Base-by-base conservation (phyloP, 2,329 filamentous ascomycete species). In the Dactylellina cionopaga region DNA sequence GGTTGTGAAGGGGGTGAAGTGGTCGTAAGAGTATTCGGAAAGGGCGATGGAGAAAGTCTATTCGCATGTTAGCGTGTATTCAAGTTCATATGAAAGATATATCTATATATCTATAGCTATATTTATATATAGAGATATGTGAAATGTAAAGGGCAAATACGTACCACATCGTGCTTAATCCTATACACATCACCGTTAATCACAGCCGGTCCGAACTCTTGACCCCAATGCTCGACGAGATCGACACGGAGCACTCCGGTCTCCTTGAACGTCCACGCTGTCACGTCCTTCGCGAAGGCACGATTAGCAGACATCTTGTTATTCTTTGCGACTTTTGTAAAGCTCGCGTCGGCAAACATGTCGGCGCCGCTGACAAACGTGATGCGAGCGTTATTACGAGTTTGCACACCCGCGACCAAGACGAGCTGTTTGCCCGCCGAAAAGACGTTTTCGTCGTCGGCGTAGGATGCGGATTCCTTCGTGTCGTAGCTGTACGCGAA, bases 251-350 rank as follows among this genome's bases (percentile, higher is more conserved):
- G 80, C 9, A 99, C 92, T 76, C 95, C 95, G 60, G 89, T 87
- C 83, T 99, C 95, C 82, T 96, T 89, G 84, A 99, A 99, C 0
- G 93, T 88, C 95, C 95, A 99, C n/a, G 87, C 90, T n/a, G 90
- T 89, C 64, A 99, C 81, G 78, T 90, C 88, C 81, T 90, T 89
- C 17, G 91, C 90, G 78, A 99, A 98, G 60, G 91, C 91, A 77
- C 88, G 86, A 83, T 99, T 99, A 76, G 85, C 86, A 10, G 91
- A 90, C 43, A 85, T 83, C 74, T 85, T 79, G 66, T 81, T 81
- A 65, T 81, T 82, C 81, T 89, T 85, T 51, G 96, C 92, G 79
- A 88, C 88, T 62, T 90, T 90, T 64, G 90, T 89, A 78, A 97
- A 92, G 92, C 94, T 98, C 80, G 88, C 85, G 81, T 99, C 88